phyloP scores from a whole-genome alignment of 768 basidiomycete species.

The Boletellus sp. region DNA sequence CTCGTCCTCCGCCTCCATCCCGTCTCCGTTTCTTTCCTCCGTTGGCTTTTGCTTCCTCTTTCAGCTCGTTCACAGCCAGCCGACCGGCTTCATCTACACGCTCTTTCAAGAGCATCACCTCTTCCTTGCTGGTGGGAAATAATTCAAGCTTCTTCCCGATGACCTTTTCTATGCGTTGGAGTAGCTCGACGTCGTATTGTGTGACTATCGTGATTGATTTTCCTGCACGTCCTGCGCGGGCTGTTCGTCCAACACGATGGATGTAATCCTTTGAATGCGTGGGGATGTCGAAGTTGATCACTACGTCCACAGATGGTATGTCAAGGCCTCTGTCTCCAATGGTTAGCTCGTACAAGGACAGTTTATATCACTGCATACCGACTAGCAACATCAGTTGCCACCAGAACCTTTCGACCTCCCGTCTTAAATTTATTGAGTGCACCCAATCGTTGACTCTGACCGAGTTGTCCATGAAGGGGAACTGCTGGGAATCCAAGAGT shows the following conservation, averaged over 20 bases:
- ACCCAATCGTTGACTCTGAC: slow-evolving; percentile 89
- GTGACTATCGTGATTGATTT: slow-evolving; percentile 97
- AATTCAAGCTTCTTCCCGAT: slow-evolving; percentile 89
- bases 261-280: slow-evolving; percentile 99
- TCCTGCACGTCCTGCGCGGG: slow-evolving; percentile 94
- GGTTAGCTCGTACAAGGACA: slow-evolving; percentile 4
- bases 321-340: slow-evolving; percentile 70
- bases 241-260: slow-evolving; percentile 95
- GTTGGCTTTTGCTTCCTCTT: slow-evolving; percentile 60
- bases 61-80: slow-evolving; percentile 75
- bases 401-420: slow-evolving; percentile 85
- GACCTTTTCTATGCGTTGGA: slow-evolving; percentile 92
- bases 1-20: slow-evolving; percentile 48
- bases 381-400: slow-evolving; percentile 96
- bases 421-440: slow-evolving; percentile 94
- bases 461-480: slow-evolving; percentile 92
- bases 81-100: slow-evolving; percentile 85
- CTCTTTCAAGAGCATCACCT: slow-evolving; percentile 82
- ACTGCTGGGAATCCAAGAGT: slow-evolving; percentile 92
- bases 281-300: slow-evolving; percentile 97
- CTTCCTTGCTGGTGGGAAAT: slow-evolving; percentile 85
- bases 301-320: slow-evolving; percentile 92
- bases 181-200: slow-evolving; percentile 95
- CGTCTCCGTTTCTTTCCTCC: slow-evolving; percentile 50
- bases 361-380: slow-evolving; percentile 47